Base-by-base conservation (phyloP, 495 filamentous ascomycete species). In the Pseudotulostoma volvatum region DNA sequence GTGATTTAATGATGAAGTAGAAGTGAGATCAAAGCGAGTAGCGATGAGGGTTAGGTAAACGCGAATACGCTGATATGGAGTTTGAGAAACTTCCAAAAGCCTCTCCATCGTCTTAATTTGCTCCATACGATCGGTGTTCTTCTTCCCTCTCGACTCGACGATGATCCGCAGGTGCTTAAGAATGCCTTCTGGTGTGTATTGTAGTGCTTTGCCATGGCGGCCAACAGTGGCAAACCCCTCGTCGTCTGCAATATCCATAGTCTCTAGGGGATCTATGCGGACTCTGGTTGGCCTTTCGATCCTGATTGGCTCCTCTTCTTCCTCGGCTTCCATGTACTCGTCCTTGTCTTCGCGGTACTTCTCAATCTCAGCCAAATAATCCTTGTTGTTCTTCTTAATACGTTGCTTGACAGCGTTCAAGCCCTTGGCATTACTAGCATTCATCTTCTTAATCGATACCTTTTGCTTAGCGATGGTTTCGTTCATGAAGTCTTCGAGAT, bases 81-180 rank as follows among this genome's bases (percentile, higher is more conserved):
- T 85, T 43, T 70, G 73, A 31, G 92, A 71, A 45, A 96, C 84
- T 55, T 92, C 84, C 49, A 78, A 66, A 37, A 99, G 74, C 67
- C 83, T 93, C 69, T 96, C 90, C 90, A 99, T 93, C 37, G 88
- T 77, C 58, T 75, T 75, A 54, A 99, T 95, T 63, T 96, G 90
- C 61, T 96, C 90, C 25, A 71, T 55, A 31, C 86, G 78, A 54
- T 99, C 90, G 43, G 92, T 95, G 63, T 95, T 96, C 75, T 96
- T 99, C 70, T 93, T 86, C 55, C 90, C 90, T 60, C 90, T 71
- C 17, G 88, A 86, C 66, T 96, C 90, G 43, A 96, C 70, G 50
- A 99, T 95, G 31, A 78, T 72, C 31, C 84, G 74, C 25, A 99
- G 74, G 59, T 95, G 84, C 69, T 96, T 96, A 55, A 96, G 76